Evolutionary conservation across 176 grass and related monocot genomes (phyloP).

Genomic region (Tuctoria greenei): DNA sequence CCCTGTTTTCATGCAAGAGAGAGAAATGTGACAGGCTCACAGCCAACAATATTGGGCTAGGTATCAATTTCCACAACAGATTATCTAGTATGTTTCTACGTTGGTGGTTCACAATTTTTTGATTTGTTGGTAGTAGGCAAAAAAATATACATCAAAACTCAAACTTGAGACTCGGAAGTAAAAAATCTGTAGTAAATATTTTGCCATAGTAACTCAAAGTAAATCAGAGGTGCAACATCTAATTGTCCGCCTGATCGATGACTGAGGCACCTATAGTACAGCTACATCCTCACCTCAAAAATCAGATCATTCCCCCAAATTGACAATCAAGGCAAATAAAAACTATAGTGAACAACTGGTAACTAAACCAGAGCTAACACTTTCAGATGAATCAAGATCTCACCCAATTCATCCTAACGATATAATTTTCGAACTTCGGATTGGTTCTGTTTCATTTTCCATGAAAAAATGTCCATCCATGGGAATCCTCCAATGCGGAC

Average conservation of each 20-base stretch:
- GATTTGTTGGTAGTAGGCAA: neutral
- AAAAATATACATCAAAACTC: neutral
- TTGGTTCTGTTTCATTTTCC: neutral
- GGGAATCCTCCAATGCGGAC: neutral
- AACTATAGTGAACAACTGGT: too few relatives aligned
- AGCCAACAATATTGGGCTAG: neutral
- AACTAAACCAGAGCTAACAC: neutral
- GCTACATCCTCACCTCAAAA: conserved; percentile 1
- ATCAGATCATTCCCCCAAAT: neutral
- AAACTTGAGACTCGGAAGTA: neutral
- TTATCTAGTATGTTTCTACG: neutral
- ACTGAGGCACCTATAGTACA: neutral
- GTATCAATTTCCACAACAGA: neutral
- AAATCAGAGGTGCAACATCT: neutral
- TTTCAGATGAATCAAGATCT: neutral
- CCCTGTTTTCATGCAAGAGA: neutral
- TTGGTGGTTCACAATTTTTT: neutral
- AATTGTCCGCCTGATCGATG: too few relatives aligned
- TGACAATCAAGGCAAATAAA: too few relatives aligned
- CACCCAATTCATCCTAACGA: too few relatives aligned
- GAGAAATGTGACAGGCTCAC: neutral
- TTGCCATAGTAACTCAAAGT: neutral
- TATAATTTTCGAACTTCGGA: neutral
- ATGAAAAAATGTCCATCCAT: neutral
- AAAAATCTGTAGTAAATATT: neutral